phyloP scores from a whole-genome alignment of 2,329 filamentous ascomycete genomes.

The Cryphonectria carpinicola region DNA sequence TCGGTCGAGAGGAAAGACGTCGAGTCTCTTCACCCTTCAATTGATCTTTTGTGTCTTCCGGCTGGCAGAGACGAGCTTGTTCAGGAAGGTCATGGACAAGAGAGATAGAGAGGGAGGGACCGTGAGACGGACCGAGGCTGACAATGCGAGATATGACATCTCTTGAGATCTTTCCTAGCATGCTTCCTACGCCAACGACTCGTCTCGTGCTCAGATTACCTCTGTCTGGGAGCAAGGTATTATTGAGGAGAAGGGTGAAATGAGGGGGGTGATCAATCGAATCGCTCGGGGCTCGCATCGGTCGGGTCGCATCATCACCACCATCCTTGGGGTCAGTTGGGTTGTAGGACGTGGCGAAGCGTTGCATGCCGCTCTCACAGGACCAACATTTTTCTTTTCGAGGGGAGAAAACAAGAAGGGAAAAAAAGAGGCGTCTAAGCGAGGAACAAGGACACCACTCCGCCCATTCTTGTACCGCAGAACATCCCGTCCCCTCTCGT shows the following conservation, averaged over 20 bases:
- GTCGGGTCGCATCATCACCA: background rate
- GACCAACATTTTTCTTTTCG: background rate
- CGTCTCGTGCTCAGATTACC: constrained; percentile 1
- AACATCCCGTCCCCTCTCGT: background rate
- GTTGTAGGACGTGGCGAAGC: background rate
- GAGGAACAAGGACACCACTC: background rate
- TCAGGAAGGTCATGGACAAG: background rate
- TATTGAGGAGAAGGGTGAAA: background rate
- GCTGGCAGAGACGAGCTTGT: background rate
- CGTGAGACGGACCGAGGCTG: constrained; percentile 10
- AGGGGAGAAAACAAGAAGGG: no score
- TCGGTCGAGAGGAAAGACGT: background rate
- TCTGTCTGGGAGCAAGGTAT: background rate
- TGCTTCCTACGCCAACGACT: background rate
- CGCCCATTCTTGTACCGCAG: background rate
- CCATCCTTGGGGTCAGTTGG: background rate
- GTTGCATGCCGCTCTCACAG: background rate
- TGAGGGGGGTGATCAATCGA: background rate
- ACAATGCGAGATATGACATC: constrained; percentile 4
- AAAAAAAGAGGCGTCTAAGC: background rate
- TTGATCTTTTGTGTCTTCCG: background rate
- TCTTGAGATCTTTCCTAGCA: background rate
- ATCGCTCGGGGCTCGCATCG: background rate
- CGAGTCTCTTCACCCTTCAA: background rate
- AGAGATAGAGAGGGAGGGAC: no score